Percentiles rank a stretch among this genome's conserved stretches.
Conservation (phyloP, 176 grass and related monocot genomes). For the Elaeis guineensis region DNA sequence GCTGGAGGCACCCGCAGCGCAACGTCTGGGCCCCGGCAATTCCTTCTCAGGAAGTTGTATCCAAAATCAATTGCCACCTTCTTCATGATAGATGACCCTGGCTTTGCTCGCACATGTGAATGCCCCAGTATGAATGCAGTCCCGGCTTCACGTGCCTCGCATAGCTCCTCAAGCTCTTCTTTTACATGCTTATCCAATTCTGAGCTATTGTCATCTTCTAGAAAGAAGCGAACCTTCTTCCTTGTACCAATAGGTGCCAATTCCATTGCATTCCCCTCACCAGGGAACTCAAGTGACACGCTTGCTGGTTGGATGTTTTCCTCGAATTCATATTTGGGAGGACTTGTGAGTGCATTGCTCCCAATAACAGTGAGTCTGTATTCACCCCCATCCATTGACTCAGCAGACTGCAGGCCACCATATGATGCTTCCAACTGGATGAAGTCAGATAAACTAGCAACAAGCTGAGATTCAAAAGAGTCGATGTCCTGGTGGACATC, state of each 20-base stretch:
- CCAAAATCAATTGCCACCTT: constrained; percentile 61
- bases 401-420: constrained; percentile 25
- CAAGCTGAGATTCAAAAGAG: constrained; percentile 75
- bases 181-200: constrained; percentile 34
- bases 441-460: constrained; percentile 71
- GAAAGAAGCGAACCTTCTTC: constrained; percentile 71
- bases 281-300: constrained; percentile 28
- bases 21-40: constrained; percentile 84
- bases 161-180: constrained; percentile 71
- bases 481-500: constrained; percentile 95
- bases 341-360: constrained; percentile 19
- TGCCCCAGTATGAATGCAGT: constrained; percentile 89
- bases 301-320: constrained; percentile 29
- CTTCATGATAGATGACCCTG: constrained; percentile 71
- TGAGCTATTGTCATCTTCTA: constrained; percentile 42
- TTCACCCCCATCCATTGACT: constrained; percentile 29
- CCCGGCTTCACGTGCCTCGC: constrained; percentile 50
- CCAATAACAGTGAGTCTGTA: constrained; percentile 52
- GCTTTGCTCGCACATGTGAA: constrained; percentile 75
- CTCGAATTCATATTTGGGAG: constrained; percentile 30
- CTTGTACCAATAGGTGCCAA: constrained; percentile 3
- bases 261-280: constrained; percentile 20
- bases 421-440: constrained; percentile 45
- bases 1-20: constrained; percentile 73
- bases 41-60: constrained; percentile 84